Conservation (phyloP, 768 basidiomycete genomes). For the Rhodotorula kratochvilovae region DNA sequence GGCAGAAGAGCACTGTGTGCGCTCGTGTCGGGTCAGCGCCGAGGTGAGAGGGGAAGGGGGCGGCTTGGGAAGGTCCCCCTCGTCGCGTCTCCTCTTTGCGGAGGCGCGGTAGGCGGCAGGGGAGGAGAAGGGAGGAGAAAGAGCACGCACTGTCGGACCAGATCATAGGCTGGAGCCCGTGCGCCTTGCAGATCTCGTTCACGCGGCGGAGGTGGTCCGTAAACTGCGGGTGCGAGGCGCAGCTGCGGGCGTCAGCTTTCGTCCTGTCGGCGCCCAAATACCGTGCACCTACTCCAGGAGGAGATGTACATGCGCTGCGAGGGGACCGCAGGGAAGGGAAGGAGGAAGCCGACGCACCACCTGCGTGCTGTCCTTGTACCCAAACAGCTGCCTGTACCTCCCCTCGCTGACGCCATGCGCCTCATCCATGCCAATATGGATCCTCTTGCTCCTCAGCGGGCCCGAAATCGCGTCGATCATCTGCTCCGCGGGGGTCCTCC, state of each 20-base stretch:
- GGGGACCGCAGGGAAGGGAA: no score
- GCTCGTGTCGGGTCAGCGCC: background rate
- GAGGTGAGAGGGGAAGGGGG: background rate
- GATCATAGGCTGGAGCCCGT: constrained; percentile 38
- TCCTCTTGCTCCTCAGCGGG: constrained; percentile 28
- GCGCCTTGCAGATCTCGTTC: constrained; percentile 32
- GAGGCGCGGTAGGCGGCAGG: no score
- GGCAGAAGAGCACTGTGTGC: constrained; percentile 41
- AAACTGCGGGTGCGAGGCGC: constrained; percentile 10
- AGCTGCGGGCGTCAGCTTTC: no score
- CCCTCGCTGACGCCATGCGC: constrained; percentile 41
- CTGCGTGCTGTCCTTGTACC: constrained; percentile 38
- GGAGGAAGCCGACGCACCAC: constrained; percentile 12
- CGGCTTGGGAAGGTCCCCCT: no score
- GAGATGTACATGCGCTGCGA: no score
- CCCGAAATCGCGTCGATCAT: constrained; percentile 39
- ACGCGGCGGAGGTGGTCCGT: constrained; percentile 36
- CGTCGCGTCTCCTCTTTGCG: no score
- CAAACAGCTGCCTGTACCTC: constrained; percentile 32
- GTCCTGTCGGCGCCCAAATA: no score
- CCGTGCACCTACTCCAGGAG: no score
- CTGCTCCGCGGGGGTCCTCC: constrained; percentile 10
- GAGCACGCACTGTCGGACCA: constrained; percentile 40
- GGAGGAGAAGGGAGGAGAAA: background rate
- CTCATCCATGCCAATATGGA: constrained; percentile 42